Conservation (phyloP, 169 alveolate species). For the Plasmodium yoelii region DNA sequence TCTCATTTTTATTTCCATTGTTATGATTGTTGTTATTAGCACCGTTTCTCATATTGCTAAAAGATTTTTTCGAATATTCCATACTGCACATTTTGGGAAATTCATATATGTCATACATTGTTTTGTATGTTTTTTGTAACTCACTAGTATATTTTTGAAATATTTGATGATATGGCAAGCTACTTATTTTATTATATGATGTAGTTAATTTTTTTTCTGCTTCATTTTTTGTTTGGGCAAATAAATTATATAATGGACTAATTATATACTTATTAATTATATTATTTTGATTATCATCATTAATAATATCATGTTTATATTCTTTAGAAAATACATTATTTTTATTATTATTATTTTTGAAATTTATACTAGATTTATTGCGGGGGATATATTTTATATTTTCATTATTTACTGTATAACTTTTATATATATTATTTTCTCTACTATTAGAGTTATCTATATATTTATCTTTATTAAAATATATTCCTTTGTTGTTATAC, state of each 20-base stretch:
- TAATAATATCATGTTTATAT: background rate
- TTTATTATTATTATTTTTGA: background rate
- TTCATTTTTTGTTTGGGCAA: conserved; percentile 28
- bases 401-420: background rate
- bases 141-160: conserved; percentile 27
- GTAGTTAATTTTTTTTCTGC: background rate
- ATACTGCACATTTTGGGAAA: conserved; percentile 4
- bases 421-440: background rate
- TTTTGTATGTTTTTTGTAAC: conserved; percentile 50
- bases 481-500: conserved; percentile 68
- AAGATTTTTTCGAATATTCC: no score
- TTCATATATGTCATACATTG: conserved; percentile 61
- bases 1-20: no score
- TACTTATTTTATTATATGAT: background rate
- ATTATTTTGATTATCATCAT: conserved; percentile 17
- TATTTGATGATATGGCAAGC: background rate
- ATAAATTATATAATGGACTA: conserved; percentile 53
- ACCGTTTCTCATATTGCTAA: no score
- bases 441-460: background rate
- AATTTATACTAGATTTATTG: no score
- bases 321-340: background rate
- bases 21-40: no score
- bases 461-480: conserved; percentile 49
- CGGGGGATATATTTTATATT: background rate
- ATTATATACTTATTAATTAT: conserved; percentile 46